A percentile compares a stretch with the other conserved stretches of the same genome.
Conservation (phyloP, 345 rosid genomes). For the Aquilaria sinensis region DNA sequence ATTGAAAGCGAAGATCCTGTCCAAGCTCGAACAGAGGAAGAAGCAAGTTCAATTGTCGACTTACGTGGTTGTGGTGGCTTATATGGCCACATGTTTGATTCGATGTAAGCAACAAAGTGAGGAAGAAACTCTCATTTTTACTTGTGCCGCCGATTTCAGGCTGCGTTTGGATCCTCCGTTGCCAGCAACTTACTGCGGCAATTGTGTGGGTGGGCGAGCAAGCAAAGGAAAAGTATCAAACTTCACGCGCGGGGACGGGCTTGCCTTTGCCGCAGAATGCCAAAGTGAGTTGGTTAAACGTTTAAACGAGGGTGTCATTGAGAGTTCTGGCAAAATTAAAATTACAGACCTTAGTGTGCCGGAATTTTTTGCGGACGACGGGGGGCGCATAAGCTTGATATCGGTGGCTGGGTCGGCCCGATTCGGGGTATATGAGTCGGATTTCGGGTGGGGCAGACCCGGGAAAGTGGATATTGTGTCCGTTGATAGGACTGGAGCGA, state of each 20-base stretch:
- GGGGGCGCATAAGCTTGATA: neutral
- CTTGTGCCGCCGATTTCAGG: slow-evolving; percentile 23
- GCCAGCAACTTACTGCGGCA: slow-evolving; percentile 32
- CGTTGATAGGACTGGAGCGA: slow-evolving; percentile 7
- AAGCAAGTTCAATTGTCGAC: too few species aligned
- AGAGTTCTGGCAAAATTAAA: neutral
- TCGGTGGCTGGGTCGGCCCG: slow-evolving; percentile 22
- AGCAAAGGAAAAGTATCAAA: neutral
- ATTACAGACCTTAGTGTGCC: too few species aligned
- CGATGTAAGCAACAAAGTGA: too few species aligned
- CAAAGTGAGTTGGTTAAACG: neutral
- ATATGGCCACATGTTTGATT: too few species aligned
- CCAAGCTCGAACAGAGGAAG: too few species aligned
- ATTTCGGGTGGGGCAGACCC: slow-evolving; percentile 24
- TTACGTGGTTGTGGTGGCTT: too few species aligned
- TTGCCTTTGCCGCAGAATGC: neutral
- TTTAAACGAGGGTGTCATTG: neutral
- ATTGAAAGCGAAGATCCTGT: too few species aligned
- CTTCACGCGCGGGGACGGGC: neutral
- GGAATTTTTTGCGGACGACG: neutral
- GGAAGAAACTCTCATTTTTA: too few species aligned
- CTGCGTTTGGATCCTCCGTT: slow-evolving; percentile 30
- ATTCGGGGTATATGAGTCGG: slow-evolving; percentile 17
- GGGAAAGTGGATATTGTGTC: slow-evolving; percentile 18
- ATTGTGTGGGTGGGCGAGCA: slow-evolving; percentile 12